Evolutionary conservation across 2,329 filamentous ascomycete genomes (phyloP), one percentile per base, ranked within the genome.

Genomic region (Colletotrichum orbiculare): DNA sequence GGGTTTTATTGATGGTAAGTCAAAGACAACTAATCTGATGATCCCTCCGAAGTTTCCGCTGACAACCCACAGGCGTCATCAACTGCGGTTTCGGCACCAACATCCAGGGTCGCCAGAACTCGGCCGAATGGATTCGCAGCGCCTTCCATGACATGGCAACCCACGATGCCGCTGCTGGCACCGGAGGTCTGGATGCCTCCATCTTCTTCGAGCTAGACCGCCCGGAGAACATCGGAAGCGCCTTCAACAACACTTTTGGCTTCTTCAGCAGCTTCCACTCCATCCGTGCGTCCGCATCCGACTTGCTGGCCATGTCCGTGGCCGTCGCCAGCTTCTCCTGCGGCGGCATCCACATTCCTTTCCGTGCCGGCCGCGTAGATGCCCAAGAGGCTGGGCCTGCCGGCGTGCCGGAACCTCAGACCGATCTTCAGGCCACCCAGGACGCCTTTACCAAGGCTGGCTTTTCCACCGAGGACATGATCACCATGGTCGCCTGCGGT

Each of bases 401-500:
- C 3, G 75, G 76, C 41, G 76, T 78, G 0, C 76, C 76, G 1
- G 71, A 76, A 57, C 72, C 75, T 3, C 67, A 71, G 2, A 72
- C 73, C 1, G 70, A 71, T 5, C 34, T 78, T 2, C 64, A 69
- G 10, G 68, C 67, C 2, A 73, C 74, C 8, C 67, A 68, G 25
- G 54, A 55, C 7, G 69, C 69, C 12, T 78, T 78, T 54, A 70
- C 69, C 2, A 74, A 71, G 35, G 71, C 73, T 0, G 76, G 76
- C 0, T 76, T 76, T 48, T 70, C 70, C 13, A 71, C 71, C 3
- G 68, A 69, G 17, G 76, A 78, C 1, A 78, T 78, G 76, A 77
- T 77, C 5, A 66, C 73, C 1, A 66, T 78, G 64, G 75, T 77
- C 11, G 76, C 76, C 0, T 78, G 76, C 38, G 76, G 76, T 0